These are phyloP conservation scores for Lathyrus sativus DNA, from an alignment of 306 rosid genomes.

Conservation along the genomic window DNA sequence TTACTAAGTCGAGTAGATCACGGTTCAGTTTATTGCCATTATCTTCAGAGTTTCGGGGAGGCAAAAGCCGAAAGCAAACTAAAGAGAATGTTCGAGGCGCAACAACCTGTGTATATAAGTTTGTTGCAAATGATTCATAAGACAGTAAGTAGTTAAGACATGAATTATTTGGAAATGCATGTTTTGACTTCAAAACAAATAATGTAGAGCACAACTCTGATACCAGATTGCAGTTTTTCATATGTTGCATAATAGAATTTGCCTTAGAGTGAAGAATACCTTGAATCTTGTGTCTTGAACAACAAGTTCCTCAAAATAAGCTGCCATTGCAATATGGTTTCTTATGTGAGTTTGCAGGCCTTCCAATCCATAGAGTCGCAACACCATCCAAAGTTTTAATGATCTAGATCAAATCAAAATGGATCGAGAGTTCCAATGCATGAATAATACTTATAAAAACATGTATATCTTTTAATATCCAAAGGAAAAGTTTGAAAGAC, in stretches of 20 bases:
- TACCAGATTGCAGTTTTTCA: not conserved
- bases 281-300: slow-evolving; percentile 74
- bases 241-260: slow-evolving; percentile 3
- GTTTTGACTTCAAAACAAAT: not conserved
- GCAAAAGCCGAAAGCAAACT: slow-evolving; percentile 83
- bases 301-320: slow-evolving; percentile 67
- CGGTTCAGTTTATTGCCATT: slow-evolving; percentile 59
- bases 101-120: slow-evolving; percentile 51
- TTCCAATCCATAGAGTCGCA: slow-evolving; percentile 86
- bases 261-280: slow-evolving; percentile 50
- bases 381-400: slow-evolving; percentile 89
- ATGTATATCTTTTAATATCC: not conserved
- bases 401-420: slow-evolving; percentile 51
- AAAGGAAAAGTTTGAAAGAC: slow-evolving; percentile 37
- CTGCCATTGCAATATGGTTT: slow-evolving; percentile 76
- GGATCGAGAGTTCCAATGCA: not conserved
- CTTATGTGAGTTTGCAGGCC: slow-evolving; percentile 69
- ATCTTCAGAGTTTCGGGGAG: slow-evolving; percentile 51
- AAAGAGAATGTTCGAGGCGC: slow-evolving; percentile 73
- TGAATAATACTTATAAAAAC: slow-evolving; percentile 13
- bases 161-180: slow-evolving; percentile 27
- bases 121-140: slow-evolving; percentile 21
- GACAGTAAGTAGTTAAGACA: not conserved
- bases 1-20: slow-evolving; percentile 66
- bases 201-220: not conserved